Conservation (phyloP, 768 basidiomycete genomes). For the Gyrodon lividus region DNA sequence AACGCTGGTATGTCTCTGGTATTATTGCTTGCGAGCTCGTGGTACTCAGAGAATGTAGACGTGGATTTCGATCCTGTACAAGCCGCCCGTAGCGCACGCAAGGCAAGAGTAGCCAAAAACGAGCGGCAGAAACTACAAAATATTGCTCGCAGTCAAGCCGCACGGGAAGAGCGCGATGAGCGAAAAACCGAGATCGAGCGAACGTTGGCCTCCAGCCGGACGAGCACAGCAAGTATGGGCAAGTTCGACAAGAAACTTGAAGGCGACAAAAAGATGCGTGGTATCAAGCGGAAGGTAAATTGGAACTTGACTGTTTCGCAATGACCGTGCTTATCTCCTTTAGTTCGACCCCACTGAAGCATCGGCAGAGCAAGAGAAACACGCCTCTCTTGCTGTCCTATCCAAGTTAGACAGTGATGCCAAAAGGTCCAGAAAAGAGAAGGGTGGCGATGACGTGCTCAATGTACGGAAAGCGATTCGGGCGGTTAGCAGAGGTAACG, state of each 20-base stretch:
- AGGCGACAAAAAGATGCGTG: constrained; percentile 86
- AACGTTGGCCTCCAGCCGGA: constrained; percentile 71
- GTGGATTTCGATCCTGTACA: constrained; percentile 79
- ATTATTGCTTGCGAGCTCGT: neutral
- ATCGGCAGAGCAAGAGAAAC: constrained; percentile 64
- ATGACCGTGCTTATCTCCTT: neutral
- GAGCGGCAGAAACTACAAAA: constrained; percentile 75
- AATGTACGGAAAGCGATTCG: constrained; percentile 90
- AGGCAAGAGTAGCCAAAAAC: constrained; percentile 82
- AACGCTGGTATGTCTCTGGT: constrained; percentile 64
- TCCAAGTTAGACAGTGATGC: constrained; percentile 71
- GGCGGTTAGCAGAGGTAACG: constrained; percentile 67
- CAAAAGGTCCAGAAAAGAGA: constrained; percentile 51
- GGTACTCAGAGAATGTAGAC: constrained; percentile 42
- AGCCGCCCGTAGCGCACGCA: constrained; percentile 74
- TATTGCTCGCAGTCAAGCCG: constrained; percentile 51
- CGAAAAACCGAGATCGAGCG: constrained; percentile 76
- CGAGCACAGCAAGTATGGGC: constrained; percentile 94
- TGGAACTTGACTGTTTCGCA: neutral
- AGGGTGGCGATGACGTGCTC: constrained; percentile 50
- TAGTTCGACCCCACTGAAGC: constrained; percentile 87
- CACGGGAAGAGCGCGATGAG: constrained; percentile 37
- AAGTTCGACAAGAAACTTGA: constrained; percentile 88
- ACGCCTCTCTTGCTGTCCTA: constrained; percentile 71
- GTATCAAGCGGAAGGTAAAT: constrained; percentile 89